Evolutionary conservation across 495 filamentous ascomycete species (phyloP), one percentile per base, ranked within the genome.

Genomic region (Neohortaea acidophila): DNA sequence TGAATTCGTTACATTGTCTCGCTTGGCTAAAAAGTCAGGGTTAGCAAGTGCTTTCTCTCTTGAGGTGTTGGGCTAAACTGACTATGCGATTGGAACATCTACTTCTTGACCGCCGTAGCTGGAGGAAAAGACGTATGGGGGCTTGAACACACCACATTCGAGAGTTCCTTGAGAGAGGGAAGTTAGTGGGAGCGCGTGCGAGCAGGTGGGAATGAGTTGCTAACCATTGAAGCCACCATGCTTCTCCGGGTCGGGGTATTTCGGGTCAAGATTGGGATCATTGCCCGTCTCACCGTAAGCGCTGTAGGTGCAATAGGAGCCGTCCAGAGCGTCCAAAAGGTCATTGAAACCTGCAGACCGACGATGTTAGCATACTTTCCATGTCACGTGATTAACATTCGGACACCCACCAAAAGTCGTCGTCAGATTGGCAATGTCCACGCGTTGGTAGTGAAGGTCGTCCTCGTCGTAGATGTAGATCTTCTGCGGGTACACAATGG

Each of bases 301-400:
- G n/a, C 38, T 44, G 33, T 53, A 60, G 0, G 54, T 51, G 49
- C 60, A 63, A 26, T 62, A 64, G 28, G 56, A 55, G 21, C 45
- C 58, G 23, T 64, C 42, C 27, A 59, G 50, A 3, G 57, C 62
- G 44, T 66, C 63, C 2, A 66, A 55, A 51, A 67, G 64, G 31
- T 58, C 64, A 54, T 63, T 64, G 14, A 51, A 54, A 21, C 41
- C 39, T n/a, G 33, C 36, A 27, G 35, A 39, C 20, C 28, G 17
- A 27, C 33, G 19, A 40, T 19, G 26, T 43, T 42, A 3, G 31
- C 18, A 18, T 43, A 37, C 20, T 59, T 43, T n/a, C n/a, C n/a
- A n/a, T n/a, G n/a, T n/a, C n/a, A n/a, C n/a, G n/a, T n/a, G n/a
- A n/a, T n/a, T n/a, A n/a, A n/a, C n/a, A n/a, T n/a, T n/a, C n/a